These are phyloP conservation scores for Yarrowia phangngaensis DNA, from an alignment of 805 yeast genomes.

Conservation along the genomic window DNA sequence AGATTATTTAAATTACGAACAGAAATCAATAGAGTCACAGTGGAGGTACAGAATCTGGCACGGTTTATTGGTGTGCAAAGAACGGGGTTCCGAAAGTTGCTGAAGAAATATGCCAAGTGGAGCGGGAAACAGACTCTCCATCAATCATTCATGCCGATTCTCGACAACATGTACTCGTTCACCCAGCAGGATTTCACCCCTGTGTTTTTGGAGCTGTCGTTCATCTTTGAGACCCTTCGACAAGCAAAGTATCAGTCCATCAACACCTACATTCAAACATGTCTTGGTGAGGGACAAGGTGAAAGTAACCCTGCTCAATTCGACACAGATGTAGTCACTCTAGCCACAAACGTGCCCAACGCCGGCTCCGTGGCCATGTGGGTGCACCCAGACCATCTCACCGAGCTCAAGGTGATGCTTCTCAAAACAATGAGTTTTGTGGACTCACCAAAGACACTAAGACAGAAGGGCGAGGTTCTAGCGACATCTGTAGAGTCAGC, in stretches of 20 bases:
- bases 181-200: constrained; percentile 57
- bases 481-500: constrained; percentile 6
- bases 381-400: constrained; percentile 59
- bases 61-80: constrained; percentile 69
- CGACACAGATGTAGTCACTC: constrained; percentile 38
- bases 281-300: not conserved
- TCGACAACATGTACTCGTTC: constrained; percentile 53
- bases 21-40: constrained; percentile 46
- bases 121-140: constrained; percentile 37
- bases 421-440: constrained; percentile 33
- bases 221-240: constrained; percentile 50
- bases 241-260: constrained; percentile 30
- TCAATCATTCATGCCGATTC: constrained; percentile 37
- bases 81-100: constrained; percentile 64
- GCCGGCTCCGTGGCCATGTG: constrained; percentile 46
- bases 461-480: constrained; percentile 20
- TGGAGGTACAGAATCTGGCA: constrained; percentile 60
- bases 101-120: constrained; percentile 62
- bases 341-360: constrained; percentile 32
- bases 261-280: constrained; percentile 16
- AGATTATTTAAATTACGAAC: constrained; percentile 35
- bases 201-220: constrained; percentile 57
- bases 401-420: constrained; percentile 50
- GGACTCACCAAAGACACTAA: constrained; percentile 19
- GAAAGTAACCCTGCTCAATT: constrained; percentile 30